Conservation (phyloP, 805 yeast species). For the Spathaspora arborariae region DNA sequence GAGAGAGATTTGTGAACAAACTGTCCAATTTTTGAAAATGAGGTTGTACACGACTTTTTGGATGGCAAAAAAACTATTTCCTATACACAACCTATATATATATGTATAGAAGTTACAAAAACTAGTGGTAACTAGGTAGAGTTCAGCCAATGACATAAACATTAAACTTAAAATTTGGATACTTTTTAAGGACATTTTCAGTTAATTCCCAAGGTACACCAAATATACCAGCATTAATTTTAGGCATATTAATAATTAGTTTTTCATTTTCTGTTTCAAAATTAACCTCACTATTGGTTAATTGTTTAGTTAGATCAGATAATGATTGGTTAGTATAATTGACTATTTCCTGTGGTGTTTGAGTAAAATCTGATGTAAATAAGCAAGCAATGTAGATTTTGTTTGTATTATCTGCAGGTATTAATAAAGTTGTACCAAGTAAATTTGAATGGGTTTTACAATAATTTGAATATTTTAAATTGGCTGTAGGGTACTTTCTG, state of each 20-base stretch:
- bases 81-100: too few species aligned
- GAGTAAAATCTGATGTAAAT: conserved; percentile 57
- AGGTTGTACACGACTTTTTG: not conserved
- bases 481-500: conserved; percentile 53
- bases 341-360: conserved; percentile 44
- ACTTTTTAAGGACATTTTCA: conserved; percentile 42
- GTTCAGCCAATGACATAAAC: conserved; percentile 43
- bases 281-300: conserved; percentile 12
- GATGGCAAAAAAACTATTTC: not conserved
- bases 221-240: conserved; percentile 78
- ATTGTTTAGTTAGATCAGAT: conserved; percentile 39
- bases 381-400: conserved; percentile 54
- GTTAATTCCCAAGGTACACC: conserved; percentile 76
- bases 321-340: conserved; percentile 49
- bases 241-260: conserved; percentile 57
- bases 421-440: conserved; percentile 53
- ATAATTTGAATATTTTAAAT: conserved; percentile 40
- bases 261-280: conserved; percentile 11
- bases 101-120: not conserved
- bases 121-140: not conserved
- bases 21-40: not conserved
- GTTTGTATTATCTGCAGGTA: conserved; percentile 32
- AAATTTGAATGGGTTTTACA: conserved; percentile 35
- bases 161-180: conserved; percentile 29
- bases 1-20: not conserved